Evolutionary conservation across 805 yeast genomes (phyloP), one percentile per base, ranked within the genome.

Genomic region (Pichia cabralensis): DNA sequence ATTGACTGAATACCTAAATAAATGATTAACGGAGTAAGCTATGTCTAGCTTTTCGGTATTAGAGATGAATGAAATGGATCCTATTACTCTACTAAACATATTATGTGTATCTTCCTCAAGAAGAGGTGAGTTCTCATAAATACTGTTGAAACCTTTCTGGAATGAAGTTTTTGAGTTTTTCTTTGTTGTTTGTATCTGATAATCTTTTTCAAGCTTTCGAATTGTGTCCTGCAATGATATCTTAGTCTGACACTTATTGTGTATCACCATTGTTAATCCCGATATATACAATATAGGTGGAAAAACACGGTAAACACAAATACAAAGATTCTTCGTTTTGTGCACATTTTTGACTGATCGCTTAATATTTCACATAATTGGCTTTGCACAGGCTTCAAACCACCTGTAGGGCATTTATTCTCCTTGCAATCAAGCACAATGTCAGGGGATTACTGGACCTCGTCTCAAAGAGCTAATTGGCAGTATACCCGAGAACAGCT

Each of bases 391-490:
- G n/a, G n/a, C n/a, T n/a, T n/a, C n/a, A n/a, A n/a, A n/a, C n/a
- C n/a, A n/a, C n/a, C n/a, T n/a, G n/a, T n/a, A n/a, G n/a, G n/a
- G n/a, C n/a, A n/a, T n/a, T n/a, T n/a, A n/a, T n/a, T n/a, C n/a
- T n/a, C n/a, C n/a, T n/a, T n/a, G n/a, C n/a, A n/a, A 22, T 9
- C 22, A 6, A 13, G 16, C 3, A 21, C 11, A 19, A 70, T 74
- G 95, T 76, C 92, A 2, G 95, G 94, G 0, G 81, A 81, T 52
- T 88, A 77, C 55, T 84, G 95, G 95, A 66, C 67, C 13, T 83
- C 95, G 3, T 74, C 94, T 2, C 96, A 88, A 50, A 58, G 94
- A 28, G 62, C 59, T 26, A 67, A 73, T 47, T 89, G 96, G 96
- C 89, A 82, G 47, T 74, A 77, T 49, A 71, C 84, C 2, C 64